Percentiles rank a stretch among this genome's conserved stretches.
Conservation (phyloP, 2,329 filamentous ascomycete genomes). For the Teratosphaeria epicoccoides region DNA sequence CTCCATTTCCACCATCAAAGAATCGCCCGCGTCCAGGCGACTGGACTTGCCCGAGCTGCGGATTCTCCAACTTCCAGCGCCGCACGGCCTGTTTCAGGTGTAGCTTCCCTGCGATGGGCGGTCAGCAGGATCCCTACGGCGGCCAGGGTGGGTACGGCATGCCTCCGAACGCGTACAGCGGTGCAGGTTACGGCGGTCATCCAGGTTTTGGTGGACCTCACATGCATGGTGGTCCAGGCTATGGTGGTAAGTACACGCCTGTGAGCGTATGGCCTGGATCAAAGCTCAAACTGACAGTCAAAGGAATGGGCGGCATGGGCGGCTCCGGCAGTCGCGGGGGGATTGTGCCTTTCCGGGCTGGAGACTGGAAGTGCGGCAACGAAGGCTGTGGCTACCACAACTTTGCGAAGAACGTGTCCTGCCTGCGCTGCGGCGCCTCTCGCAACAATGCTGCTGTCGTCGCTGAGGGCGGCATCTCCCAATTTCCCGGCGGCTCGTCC, state of each 20-base stretch:
- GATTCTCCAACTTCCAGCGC: constrained; percentile 98
- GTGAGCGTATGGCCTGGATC: neutral
- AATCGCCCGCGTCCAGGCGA: constrained; percentile 94
- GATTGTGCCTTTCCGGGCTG: constrained; percentile 87
- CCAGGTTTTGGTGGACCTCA: constrained; percentile 34
- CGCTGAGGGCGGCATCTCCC: constrained; percentile 68
- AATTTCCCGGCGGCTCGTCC: constrained; percentile 17
- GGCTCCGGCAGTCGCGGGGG: constrained; percentile 53
- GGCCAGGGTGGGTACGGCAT: constrained; percentile 40
- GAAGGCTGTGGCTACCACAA: constrained; percentile 98
- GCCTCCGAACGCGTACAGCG: constrained; percentile 29
- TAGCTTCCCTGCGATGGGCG: constrained; percentile 91
- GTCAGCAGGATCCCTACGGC: constrained; percentile 54
- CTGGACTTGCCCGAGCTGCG: constrained; percentile 97
- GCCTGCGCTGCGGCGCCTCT: constrained; percentile 88
- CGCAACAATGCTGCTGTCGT: constrained; percentile 89
- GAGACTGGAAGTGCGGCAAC: constrained; percentile 97
- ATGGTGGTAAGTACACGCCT: constrained; percentile 26
- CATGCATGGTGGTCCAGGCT: constrained; percentile 44
- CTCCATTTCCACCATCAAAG: constrained; percentile 96
- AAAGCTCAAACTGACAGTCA: neutral
- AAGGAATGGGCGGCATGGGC: constrained; percentile 41
- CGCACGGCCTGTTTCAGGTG: constrained; percentile 98
- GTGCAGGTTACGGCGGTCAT: constrained; percentile 26
- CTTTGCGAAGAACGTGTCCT: constrained; percentile 98